Conservation (phyloP, 2,329 filamentous ascomycete genomes). For the Biscogniauxia mediterranea region DNA sequence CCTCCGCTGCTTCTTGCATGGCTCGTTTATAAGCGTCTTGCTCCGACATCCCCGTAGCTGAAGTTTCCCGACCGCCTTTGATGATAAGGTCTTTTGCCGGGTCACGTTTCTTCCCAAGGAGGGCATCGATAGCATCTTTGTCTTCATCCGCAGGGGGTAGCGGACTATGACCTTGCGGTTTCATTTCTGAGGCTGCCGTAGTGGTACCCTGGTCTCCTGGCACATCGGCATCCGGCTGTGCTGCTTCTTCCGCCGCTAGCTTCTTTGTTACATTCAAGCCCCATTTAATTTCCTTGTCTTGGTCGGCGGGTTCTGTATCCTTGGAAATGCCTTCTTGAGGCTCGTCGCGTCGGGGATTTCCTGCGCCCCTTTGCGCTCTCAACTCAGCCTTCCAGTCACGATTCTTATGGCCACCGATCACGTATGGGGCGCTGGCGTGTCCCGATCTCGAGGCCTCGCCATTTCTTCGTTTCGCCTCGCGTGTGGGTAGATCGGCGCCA, state of each 20-base stretch:
- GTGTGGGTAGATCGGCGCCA: constrained; percentile 26
- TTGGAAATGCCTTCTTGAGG: constrained; percentile 2
- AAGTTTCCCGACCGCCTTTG: constrained; percentile 27
- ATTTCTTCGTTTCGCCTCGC: constrained; percentile 17
- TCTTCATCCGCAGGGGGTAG: constrained; percentile 34
- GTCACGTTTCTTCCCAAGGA: constrained; percentile 56
- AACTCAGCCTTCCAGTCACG: constrained; percentile 35
- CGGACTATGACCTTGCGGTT: constrained; percentile 5
- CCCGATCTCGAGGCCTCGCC: constrained; percentile 12
- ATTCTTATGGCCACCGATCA: constrained; percentile 32
- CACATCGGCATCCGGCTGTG: constrained; percentile 15
- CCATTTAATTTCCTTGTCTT: constrained; percentile 39
- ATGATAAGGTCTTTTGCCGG: constrained; percentile 52
- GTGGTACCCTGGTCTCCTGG: constrained; percentile 5
- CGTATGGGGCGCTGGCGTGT: constrained; percentile 18
- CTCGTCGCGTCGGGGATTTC: constrained; percentile 2
- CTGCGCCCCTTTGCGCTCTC: constrained; percentile 22
- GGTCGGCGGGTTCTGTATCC: constrained; percentile 30
- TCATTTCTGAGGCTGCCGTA: constrained; percentile 17
- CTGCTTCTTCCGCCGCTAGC: constrained; percentile 8
- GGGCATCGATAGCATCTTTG: constrained; percentile 62
- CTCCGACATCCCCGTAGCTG: constrained; percentile 49
- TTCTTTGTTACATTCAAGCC: constrained; percentile 36
- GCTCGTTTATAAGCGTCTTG: constrained; percentile 69
- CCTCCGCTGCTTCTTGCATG: constrained; percentile 68